Evolutionary conservation across 495 filamentous ascomycete species (phyloP).

Genomic region (Xylaria cubensis): DNA sequence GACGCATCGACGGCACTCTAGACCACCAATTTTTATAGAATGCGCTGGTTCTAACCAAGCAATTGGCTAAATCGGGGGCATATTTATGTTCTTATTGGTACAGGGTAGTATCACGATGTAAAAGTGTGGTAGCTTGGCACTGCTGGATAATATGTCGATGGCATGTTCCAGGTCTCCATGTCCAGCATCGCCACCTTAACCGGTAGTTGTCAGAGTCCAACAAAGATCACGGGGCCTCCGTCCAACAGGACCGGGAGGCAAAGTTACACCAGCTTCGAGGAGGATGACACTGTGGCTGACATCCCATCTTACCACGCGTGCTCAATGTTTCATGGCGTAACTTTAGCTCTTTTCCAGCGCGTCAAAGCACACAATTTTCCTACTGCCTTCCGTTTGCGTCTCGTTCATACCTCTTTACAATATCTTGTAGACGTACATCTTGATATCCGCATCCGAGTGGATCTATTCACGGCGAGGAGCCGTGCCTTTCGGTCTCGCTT

Average conservation of each 20-base stretch:
- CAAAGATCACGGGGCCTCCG: slow-evolving; percentile 18
- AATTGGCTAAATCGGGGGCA: slow-evolving; percentile 42
- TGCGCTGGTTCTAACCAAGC: slow-evolving; percentile 12
- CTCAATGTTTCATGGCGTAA: not conserved
- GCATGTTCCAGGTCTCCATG: slow-evolving; percentile 39
- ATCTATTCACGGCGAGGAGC: slow-evolving; percentile 31
- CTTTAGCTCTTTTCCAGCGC: not conserved
- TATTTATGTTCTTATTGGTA: slow-evolving; percentile 22
- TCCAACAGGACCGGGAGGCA: slow-evolving; percentile 27
- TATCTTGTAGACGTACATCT: slow-evolving; percentile 3
- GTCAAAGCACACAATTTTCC: slow-evolving; percentile 12
- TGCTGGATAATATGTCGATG: slow-evolving; percentile 39
- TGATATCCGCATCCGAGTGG: slow-evolving; percentile 30
- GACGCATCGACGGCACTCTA: slow-evolving; percentile 2
- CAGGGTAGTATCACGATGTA: slow-evolving; percentile 31
- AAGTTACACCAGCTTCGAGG: slow-evolving; percentile 35
- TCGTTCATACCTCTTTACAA: not conserved
- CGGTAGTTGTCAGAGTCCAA: slow-evolving; percentile 35
- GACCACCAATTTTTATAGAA: not conserved
- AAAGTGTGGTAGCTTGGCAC: slow-evolving; percentile 35
- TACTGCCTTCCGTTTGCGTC: not conserved
- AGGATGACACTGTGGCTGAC: slow-evolving; percentile 33
- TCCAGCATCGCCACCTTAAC: slow-evolving; percentile 37
- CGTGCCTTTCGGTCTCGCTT: slow-evolving; percentile 32
- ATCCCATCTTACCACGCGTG: slow-evolving; percentile 23